Evolutionary conservation across 2,329 filamentous ascomycete genomes (phyloP).

Genomic region (Dactylellina drechsleri): DNA sequence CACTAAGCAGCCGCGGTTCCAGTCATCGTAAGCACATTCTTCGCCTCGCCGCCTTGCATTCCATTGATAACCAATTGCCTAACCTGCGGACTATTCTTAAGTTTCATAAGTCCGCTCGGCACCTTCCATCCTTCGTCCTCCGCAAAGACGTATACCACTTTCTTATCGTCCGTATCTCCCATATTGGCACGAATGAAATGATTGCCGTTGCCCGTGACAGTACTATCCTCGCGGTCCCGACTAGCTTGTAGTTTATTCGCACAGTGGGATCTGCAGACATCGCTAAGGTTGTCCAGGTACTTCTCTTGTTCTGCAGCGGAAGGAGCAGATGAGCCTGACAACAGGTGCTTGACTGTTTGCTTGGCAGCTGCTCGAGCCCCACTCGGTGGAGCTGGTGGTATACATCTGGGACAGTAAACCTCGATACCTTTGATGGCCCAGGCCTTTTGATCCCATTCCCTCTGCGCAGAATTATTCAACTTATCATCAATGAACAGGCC

Average conservation of each 20-base stretch:
- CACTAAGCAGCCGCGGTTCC: conserved; percentile 52
- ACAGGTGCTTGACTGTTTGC: conserved; percentile 50
- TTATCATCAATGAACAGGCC: conserved; percentile 98
- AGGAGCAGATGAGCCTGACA: conserved; percentile 49
- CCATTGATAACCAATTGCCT: conserved; percentile 70
- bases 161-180: conserved; percentile 73
- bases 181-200: conserved; percentile 73
- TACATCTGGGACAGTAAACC: conserved; percentile 79
- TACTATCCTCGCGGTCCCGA: conserved; percentile 60
- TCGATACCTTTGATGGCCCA: conserved; percentile 96
- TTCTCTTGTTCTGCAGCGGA: conserved; percentile 53
- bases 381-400: conserved; percentile 62
- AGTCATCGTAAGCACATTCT: conserved; percentile 63
- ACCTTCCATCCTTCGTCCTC: conserved; percentile 77
- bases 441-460: conserved; percentile 98
- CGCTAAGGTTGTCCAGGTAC: conserved; percentile 55
- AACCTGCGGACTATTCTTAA: conserved; percentile 71
- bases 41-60: conserved; percentile 68
- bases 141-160: conserved; percentile 72
- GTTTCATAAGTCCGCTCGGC: conserved; percentile 69
- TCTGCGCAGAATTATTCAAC: conserved; percentile 85
- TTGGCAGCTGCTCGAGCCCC: conserved; percentile 58
- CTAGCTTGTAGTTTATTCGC: conserved; percentile 67
- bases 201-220: conserved; percentile 59
- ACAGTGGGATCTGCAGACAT: conserved; percentile 56